Evolutionary conservation across 176 grass and related monocot species (phyloP).

Genomic region (Zea luxurians): DNA sequence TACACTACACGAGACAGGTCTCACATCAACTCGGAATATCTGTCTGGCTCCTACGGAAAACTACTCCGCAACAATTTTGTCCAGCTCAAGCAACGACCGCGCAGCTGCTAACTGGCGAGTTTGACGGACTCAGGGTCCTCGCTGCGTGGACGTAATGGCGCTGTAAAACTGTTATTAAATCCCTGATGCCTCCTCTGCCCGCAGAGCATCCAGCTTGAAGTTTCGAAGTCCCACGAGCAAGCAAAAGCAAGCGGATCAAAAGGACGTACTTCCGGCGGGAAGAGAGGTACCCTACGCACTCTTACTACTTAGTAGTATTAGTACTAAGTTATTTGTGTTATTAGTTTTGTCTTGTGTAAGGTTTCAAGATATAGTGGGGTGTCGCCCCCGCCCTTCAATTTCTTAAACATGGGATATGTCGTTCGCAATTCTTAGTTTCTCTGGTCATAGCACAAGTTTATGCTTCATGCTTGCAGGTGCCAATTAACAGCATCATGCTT

Average conservation of each 20-base stretch:
- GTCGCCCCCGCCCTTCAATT: too few species aligned
- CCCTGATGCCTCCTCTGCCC: background rate
- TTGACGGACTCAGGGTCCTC: background rate
- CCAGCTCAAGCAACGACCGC: too few species aligned
- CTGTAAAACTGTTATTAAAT: constrained; percentile 2
- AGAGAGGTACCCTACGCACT: background rate
- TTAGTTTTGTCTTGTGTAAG: too few species aligned
- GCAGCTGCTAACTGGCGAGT: background rate
- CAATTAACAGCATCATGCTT: background rate
- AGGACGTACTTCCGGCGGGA: too few species aligned
- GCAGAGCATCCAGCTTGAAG: background rate
- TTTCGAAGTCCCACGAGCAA: background rate
- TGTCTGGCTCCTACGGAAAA: too few species aligned
- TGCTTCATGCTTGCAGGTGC: background rate
- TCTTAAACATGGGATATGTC: too few species aligned
- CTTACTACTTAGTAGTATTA: too few species aligned
- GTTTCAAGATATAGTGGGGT: too few species aligned
- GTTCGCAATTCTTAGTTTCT: background rate
- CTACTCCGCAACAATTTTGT: too few species aligned
- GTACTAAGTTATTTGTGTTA: too few species aligned
- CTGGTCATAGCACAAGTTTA: background rate
- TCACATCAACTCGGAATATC: too few species aligned
- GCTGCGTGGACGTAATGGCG: background rate
- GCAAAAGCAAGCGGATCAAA: background rate
- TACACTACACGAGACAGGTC: too few species aligned